These are phyloP conservation scores for Cordyceps cateniannulata DNA, from an alignment of 2,329 filamentous ascomycete genomes.

Conservation along the genomic window DNA sequence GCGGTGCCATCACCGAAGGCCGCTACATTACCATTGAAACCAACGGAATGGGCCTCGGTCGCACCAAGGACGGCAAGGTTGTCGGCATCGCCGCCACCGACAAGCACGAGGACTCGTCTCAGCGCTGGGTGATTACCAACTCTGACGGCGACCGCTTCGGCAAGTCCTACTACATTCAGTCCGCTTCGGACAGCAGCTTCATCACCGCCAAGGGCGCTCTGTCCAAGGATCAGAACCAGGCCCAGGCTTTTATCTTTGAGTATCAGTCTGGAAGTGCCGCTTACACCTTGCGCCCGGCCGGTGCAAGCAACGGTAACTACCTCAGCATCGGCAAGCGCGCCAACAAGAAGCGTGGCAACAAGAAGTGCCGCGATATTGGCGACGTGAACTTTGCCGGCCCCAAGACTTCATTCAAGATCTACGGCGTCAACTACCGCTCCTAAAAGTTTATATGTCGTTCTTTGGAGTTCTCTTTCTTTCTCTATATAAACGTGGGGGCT, in stretches of 20 bases:
- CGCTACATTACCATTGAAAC: constrained; percentile 44
- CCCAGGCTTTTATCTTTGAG: constrained; percentile 10
- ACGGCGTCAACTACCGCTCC: constrained; percentile 11
- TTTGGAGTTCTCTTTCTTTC: background rate
- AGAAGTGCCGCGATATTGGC: background rate
- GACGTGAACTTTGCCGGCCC: constrained; percentile 3
- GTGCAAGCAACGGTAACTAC: background rate
- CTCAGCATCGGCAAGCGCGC: background rate
- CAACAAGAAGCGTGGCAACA: background rate
- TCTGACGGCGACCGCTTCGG: constrained; percentile 19
- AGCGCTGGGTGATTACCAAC: constrained; percentile 44
- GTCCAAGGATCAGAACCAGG: constrained; percentile 4
- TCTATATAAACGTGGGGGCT: too few species aligned
- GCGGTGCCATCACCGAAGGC: constrained; percentile 46
- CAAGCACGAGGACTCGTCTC: constrained; percentile 32
- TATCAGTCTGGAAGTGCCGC: constrained; percentile 1
- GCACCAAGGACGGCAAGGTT: constrained; percentile 22
- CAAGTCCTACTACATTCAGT: constrained; percentile 19
- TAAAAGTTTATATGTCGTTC: background rate
- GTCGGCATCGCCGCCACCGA: constrained; percentile 10
- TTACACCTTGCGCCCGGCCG: background rate
- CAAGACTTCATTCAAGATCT: constrained; percentile 7
- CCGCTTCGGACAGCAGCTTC: constrained; percentile 21
- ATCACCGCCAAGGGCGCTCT: constrained; percentile 14
- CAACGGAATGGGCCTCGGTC: constrained; percentile 32